Base-by-base conservation (phyloP, 371 early-diverging fungal species). In the Smittium mucronatum region DNA sequence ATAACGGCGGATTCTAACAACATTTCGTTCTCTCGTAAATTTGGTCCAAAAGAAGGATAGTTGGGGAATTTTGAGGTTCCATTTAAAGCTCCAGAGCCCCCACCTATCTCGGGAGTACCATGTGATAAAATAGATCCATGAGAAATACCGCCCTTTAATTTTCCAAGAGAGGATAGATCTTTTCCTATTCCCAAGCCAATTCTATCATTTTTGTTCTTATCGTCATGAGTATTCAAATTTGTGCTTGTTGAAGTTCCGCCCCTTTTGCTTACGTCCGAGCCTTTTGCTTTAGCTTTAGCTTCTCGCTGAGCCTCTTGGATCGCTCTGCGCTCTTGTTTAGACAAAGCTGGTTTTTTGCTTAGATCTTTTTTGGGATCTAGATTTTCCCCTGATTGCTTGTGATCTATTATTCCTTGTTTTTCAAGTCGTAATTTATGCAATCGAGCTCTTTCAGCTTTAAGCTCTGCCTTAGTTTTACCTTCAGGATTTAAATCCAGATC, bases 391-490 rank as follows among this genome's bases (percentile, higher is more conserved):
- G 47, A 5, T 47, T 47, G 47, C 47, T 47, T 47, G 21, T 5
- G 21, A 21, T 47, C 47, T 47, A 47, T 47, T 59, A 59, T 15
- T 8, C 68, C 68, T 63, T 68, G 59, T 57, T 68, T 61, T 58
- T 58, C 68, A 28, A 68, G 31, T 2, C 63, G 2, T 2, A 34
- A 2, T 57, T 68, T 35, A 34, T 59, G 63, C 31, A 59, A 34
- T 26, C 68, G 64, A n/a, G 68, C 68, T 35, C 68, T 68, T 68
- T 68, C 68, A 35, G 68, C 68, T 28, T 68, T 68, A 29, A 63
- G 59, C 68, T 59, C 58, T 15, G 68, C 68, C 31, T 64, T 58
- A 25, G 31, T 58, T 36, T 68, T 63, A 29, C 58, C 63, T 5
- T 8, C 2, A 47, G 35, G 32, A 33, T 64, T 31, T 16, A 33